Evolutionary conservation across 805 yeast genomes (phyloP), one percentile per base, ranked within the genome.

Genomic region (Wickerhamiella vanderwaltii): DNA sequence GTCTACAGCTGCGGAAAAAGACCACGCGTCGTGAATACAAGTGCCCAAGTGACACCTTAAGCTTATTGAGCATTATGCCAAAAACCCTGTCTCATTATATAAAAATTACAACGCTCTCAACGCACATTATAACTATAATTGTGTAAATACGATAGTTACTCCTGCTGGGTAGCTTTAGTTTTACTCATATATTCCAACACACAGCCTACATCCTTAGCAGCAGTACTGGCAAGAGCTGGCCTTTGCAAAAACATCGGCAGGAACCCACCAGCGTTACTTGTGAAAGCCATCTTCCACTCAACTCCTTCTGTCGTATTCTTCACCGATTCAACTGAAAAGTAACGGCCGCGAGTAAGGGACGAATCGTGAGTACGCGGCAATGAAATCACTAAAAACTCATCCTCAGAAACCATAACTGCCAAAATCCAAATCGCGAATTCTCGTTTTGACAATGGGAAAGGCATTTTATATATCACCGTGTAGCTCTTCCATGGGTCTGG

Each of bases 231-330:
- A 29, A 63, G 51, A 11, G 59, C 41, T 23, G 47, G 43, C 17
- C 63, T 54, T 51, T 64, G 68, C 28, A 64, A 25, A 56, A 62
- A 61, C 19, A 55, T 46, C 2, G 68, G 68, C 6, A 64, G 40
- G 46, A 47, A 48, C 2, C 68, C 68, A 3, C 63, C 54, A 1
- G 67, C 65, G 33, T 64, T 63, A 41, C 64, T 58, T 7, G 65
- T 53, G 35, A 58, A 57, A 1, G 65, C 67, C 65, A 62, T 59
- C 6, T 53, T 46, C 68, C 68, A 64, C 22, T 58, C 51, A 1
- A 60, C 55, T 18, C 47, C 46, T 18, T 49, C 48, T 3, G 22
- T 39, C 3, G 43, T 41, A 9, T 51, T 43, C 17, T 51, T 50
- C 20, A 64, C 54, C 7, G 49, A 49, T 43, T 64, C 68, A 7